phyloP scores from a whole-genome alignment of 129 eudicot species.

The Saposhnikovia divaricata region DNA sequence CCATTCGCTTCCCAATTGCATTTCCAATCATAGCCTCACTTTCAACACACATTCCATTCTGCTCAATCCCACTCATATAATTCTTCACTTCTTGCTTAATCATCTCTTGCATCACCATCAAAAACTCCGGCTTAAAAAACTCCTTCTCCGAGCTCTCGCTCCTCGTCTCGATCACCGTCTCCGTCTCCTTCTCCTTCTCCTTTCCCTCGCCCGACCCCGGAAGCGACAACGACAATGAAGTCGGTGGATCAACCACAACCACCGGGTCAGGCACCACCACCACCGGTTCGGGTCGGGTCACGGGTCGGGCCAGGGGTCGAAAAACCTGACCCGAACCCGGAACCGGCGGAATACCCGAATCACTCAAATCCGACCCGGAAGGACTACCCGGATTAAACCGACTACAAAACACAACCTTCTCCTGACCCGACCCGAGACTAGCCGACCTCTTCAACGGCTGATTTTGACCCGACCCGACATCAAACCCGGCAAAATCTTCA shows the following conservation, averaged over 20 bases:
- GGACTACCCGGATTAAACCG: constrained; percentile 43
- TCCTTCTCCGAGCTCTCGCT: constrained; percentile 21
- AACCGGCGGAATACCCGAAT: constrained; percentile 22
- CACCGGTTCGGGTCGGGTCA: neutral
- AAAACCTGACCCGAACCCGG: constrained; percentile 12
- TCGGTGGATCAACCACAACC: constrained; percentile 24
- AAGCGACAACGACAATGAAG: constrained; percentile 40
- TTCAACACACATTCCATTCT: constrained; percentile 28
- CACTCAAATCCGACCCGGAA: constrained; percentile 46
- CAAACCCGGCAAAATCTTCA: constrained; percentile 30
- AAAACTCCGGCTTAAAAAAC: constrained; percentile 49
- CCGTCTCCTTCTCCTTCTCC: constrained; percentile 20
- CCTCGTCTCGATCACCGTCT: neutral
- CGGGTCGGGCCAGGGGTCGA: constrained; percentile 26
- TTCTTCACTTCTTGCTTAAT: constrained; percentile 60
- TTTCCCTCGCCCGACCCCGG: constrained; percentile 25
- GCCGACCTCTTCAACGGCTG: constrained; percentile 62
- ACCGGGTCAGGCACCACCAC: neutral
- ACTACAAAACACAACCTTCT: constrained; percentile 19
- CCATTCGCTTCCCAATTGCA: constrained; percentile 50
- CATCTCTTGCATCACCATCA: constrained; percentile 79
- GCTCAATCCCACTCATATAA: constrained; percentile 50
- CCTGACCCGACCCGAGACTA: constrained; percentile 46
- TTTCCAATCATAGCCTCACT: constrained; percentile 40
- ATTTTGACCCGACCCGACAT: constrained; percentile 26